Percentiles rank a stretch among this genome's conserved stretches.
These are phyloP conservation scores for Annona cherimola DNA, from an alignment of 164 flowering plant genomes.

Conservation along the genomic window DNA sequence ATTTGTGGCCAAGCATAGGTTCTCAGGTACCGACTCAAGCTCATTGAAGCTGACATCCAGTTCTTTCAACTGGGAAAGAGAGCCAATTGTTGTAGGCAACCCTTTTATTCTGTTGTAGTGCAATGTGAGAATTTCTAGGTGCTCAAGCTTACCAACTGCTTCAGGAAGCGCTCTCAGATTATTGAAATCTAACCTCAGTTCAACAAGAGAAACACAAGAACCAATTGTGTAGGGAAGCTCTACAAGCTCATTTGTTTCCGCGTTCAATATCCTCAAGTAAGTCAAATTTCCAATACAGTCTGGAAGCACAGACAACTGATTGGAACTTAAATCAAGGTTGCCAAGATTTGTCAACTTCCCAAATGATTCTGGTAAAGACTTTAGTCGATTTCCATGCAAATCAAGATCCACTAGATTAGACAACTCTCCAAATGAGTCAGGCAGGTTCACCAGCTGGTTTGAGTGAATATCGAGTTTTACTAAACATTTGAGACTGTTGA, in stretches of 20 bases:
- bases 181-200: slow-evolving; percentile 59
- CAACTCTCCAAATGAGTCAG: slow-evolving; percentile 51
- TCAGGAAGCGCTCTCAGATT: slow-evolving; percentile 63
- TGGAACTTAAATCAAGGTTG: slow-evolving; percentile 57
- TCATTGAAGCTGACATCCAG: slow-evolving; percentile 73
- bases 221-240: slow-evolving; percentile 69
- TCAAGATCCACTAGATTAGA: slow-evolving; percentile 47
- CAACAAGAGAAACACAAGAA: slow-evolving; percentile 51
- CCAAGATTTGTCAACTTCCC: slow-evolving; percentile 42
- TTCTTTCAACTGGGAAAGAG: slow-evolving; percentile 48
- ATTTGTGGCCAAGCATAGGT: slow-evolving; percentile 45
- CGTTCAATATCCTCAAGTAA: slow-evolving; percentile 41
- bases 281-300: slow-evolving; percentile 43
- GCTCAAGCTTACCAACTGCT: slow-evolving; percentile 57
- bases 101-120: slow-evolving; percentile 55
- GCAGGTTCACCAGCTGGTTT: slow-evolving; percentile 62
- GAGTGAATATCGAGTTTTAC: slow-evolving; percentile 59
- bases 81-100: slow-evolving; percentile 61
- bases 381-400: slow-evolving; percentile 49
- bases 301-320: slow-evolving; percentile 42
- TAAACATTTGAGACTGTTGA: slow-evolving; percentile 41
- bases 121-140: slow-evolving; percentile 49
- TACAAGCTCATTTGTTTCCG: slow-evolving; percentile 61
- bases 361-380: slow-evolving; percentile 51
- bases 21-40: slow-evolving; percentile 55